These are phyloP conservation scores for Colletotrichum salicis DNA, from an alignment of 2,329 filamentous ascomycete genomes.

Conservation along the genomic window DNA sequence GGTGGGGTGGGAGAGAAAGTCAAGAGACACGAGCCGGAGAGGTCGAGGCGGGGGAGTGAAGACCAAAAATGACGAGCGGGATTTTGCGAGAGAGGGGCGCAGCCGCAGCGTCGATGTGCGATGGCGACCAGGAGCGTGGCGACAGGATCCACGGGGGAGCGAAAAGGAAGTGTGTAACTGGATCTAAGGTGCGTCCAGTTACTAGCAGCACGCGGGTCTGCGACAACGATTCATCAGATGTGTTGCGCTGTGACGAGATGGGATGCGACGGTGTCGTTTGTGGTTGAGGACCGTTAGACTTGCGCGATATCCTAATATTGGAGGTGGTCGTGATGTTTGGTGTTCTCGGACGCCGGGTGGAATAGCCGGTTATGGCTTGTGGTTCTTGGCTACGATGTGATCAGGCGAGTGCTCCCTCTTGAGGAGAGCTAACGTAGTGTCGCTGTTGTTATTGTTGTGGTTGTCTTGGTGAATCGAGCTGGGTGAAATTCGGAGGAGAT, in stretches of 20 bases:
- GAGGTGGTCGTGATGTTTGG: not conserved
- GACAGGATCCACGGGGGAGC: conserved; percentile 18
- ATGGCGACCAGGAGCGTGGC: conserved; percentile 24
- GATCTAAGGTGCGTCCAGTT: conserved; percentile 17
- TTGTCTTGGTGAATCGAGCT: not conserved
- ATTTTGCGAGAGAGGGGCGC: not conserved
- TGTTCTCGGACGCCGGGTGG: not conserved
- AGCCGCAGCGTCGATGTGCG: not conserved
- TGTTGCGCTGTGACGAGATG: not conserved
- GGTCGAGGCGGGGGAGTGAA: not conserved
- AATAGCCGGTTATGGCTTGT: not conserved
- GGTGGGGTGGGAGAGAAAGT: conserved; percentile 1
- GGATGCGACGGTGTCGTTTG: not conserved
- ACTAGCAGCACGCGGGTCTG: conserved; percentile 13
- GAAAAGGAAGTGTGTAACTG: conserved; percentile 11
- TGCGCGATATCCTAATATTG: not conserved
- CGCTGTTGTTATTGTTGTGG: not conserved
- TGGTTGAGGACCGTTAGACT: not conserved
- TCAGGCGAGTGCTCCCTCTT: not conserved
- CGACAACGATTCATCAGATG: conserved; percentile 10
- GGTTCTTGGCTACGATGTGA: not conserved
- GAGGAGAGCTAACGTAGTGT: not conserved
- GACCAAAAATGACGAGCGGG: not conserved
- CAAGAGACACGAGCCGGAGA: not conserved
- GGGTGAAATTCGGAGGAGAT: not conserved